These are phyloP conservation scores for Myxozyma melibiosi DNA, from an alignment of 805 yeast genomes.

Conservation along the genomic window DNA sequence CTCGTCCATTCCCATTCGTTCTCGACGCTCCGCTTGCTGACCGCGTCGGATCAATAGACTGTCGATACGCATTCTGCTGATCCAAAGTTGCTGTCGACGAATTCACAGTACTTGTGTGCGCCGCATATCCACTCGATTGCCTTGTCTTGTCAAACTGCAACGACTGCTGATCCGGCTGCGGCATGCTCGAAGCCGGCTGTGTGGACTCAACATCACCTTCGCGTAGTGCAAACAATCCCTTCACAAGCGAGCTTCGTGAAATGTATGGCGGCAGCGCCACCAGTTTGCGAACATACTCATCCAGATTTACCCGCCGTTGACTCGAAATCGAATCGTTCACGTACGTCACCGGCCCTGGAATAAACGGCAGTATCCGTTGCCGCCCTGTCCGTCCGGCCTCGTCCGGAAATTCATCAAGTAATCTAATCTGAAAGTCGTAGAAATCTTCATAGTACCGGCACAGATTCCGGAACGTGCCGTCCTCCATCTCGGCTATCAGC, in stretches of 20 bases:
- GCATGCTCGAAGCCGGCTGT: slow-evolving; percentile 36
- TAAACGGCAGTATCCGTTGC: slow-evolving; percentile 82
- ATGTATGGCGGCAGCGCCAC: slow-evolving; percentile 76
- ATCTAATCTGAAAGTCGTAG: slow-evolving; percentile 84
- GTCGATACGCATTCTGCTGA: slow-evolving; percentile 1
- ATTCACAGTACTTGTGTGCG: background rate
- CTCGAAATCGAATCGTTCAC: slow-evolving; percentile 75
- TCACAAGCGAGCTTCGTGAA: slow-evolving; percentile 46
- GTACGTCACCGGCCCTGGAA: slow-evolving; percentile 93
- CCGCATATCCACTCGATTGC: background rate
- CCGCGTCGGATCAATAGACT: slow-evolving; percentile 15
- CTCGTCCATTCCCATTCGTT: background rate
- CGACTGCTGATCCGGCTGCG: slow-evolving; percentile 1
- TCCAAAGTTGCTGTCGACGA: slow-evolving; percentile 3
- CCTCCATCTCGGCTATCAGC: slow-evolving; percentile 64
- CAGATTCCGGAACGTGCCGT: slow-evolving; percentile 69
- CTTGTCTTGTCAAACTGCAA: background rate
- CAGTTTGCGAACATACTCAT: slow-evolving; percentile 60
- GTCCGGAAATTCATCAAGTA: slow-evolving; percentile 80
- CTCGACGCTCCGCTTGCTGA: background rate
- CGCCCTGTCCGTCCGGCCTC: slow-evolving; percentile 88
- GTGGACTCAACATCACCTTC: slow-evolving; percentile 62
- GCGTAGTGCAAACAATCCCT: slow-evolving; percentile 66
- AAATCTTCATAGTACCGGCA: slow-evolving; percentile 95
- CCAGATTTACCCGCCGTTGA: slow-evolving; percentile 57